Evolutionary conservation across 805 yeast species (phyloP), one percentile per base, ranked within the genome.

Genomic region (Pichia thaimueangensis): DNA sequence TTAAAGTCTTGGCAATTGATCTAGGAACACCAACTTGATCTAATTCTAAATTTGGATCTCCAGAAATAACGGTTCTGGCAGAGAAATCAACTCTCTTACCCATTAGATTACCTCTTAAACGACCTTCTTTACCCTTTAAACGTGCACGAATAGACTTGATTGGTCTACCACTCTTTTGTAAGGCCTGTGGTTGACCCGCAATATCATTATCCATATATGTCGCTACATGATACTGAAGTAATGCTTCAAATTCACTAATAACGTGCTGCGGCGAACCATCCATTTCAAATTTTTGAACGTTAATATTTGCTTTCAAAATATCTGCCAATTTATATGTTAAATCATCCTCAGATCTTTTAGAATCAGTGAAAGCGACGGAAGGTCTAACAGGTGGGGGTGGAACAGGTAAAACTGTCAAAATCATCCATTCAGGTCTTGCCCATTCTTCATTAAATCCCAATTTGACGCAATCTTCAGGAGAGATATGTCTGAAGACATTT

Each of bases 311-410:
- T 64, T 93, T 93, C 57, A 93, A 69, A 39, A 93, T 89, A 73
- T 93, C 99, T 8, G 97, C 97, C 51, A 93, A 73, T 66, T 93
- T 93, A 63, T 89, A 93, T 2, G 99, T 93, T 67, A 93, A 82
- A 73, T 93, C 99, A 77, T 93, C 99, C 65, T 93, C 98, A 54
- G 97, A 97, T 69, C 98, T 81, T 48, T 95, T 96, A 10, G 97
- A 86, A 61, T 93, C 98, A 53, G 93, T 93, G 57, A 93, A 89
- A 2, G 98, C 96, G 68, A 93, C 93, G 20, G 96, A 86, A 10
- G 99, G 99, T 64, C 99, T 82, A 27, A 93, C 99, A 28, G 97
- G 97, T 48, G 99, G 99, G 39, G 99, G 99, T 34, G 99, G 99
- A 16, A 93, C 98, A 1, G 99, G 98, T 56, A 93, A 71, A n/a